A percentile compares a stretch with the other conserved stretches of the same genome.
phyloP scores from a whole-genome alignment of 2,329 filamentous ascomycete genomes.

The Aspergillus pseudoglaucus region DNA sequence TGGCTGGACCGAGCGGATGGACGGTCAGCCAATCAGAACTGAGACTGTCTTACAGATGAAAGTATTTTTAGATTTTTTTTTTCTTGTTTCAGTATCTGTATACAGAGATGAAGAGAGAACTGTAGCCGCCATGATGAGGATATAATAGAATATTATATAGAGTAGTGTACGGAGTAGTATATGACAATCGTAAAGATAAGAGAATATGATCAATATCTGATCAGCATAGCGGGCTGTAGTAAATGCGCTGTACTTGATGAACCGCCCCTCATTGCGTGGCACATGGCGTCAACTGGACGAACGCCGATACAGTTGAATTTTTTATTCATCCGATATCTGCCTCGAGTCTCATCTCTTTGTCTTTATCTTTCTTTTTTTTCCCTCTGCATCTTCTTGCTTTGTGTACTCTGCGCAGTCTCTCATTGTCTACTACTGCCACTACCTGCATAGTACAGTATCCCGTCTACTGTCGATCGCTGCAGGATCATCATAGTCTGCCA shows the following conservation, averaged over 20 bases:
- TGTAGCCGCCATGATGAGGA: not conserved
- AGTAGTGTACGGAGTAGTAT: not conserved
- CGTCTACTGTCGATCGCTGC: not conserved
- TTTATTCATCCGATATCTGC: not conserved
- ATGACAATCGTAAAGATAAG: no score
- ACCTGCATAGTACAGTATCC: not conserved
- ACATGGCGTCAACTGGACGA: slow-evolving; percentile 17
- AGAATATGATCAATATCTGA: no score
- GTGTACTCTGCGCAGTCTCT: not conserved
- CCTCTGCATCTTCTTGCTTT: slow-evolving; percentile 2
- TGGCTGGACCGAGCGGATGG: no score
- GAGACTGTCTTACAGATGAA: not conserved
- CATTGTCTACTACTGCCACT: not conserved
- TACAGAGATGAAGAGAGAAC: no score
- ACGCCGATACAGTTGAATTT: slow-evolving; percentile 1
- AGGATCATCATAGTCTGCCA: not conserved
- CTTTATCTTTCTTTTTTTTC: slow-evolving; percentile 8
- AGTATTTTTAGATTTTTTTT: not conserved
- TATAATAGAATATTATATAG: not conserved
- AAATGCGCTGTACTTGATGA: no score
- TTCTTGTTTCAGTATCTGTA: not conserved
- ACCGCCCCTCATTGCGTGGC: slow-evolving; percentile 21
- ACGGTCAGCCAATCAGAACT: not conserved
- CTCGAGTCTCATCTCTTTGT: slow-evolving; percentile 2
- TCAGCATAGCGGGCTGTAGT: no score